Evolutionary conservation across 805 yeast species (phyloP).

Genomic region (Pichia californica): DNA sequence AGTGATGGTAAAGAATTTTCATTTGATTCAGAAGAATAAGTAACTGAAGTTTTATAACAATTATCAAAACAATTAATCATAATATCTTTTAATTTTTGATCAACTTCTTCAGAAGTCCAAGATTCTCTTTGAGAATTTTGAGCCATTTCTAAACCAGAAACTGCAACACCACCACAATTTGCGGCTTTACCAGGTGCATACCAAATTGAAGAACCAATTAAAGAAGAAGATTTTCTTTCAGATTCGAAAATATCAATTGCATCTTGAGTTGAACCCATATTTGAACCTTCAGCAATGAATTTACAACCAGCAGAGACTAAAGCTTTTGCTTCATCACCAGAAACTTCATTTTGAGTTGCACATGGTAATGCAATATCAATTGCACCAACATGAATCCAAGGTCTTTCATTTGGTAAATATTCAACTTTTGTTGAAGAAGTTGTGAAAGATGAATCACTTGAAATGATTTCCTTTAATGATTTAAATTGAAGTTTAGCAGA

Average conservation of each 20-base stretch:
- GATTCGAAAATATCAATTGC: conserved; percentile 94
- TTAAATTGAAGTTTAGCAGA: conserved; percentile 76
- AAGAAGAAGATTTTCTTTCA: conserved; percentile 45
- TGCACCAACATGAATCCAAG: conserved; percentile 89
- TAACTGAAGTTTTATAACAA: conserved; percentile 82
- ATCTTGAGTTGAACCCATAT: conserved; percentile 98
- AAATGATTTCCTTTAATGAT: conserved; percentile 62
- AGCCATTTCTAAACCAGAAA: conserved; percentile 98
- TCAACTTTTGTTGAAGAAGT: conserved; percentile 46
- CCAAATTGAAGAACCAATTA: conserved; percentile 64
- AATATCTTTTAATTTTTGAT: conserved; percentile 80
- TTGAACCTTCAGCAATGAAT: conserved; percentile 97
- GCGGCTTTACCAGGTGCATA: conserved; percentile 99
- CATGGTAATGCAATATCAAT: conserved; percentile 96
- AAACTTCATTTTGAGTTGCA: conserved; percentile 97
- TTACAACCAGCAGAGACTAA: conserved; percentile 87
- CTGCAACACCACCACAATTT: conserved; percentile 99
- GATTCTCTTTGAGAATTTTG: conserved; percentile 92
- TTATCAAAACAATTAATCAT: conserved; percentile 90
- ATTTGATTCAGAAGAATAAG: conserved; percentile 65
- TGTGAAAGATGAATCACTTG: conserved; percentile 48
- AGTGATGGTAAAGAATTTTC: conserved; percentile 79
- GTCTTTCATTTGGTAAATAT: conserved; percentile 90
- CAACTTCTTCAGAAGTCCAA: conserved; percentile 94
- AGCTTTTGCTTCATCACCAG: conserved; percentile 94